Evolutionary conservation across 768 basidiomycete species (phyloP).

Genomic region (Rhizopogon sp.): DNA sequence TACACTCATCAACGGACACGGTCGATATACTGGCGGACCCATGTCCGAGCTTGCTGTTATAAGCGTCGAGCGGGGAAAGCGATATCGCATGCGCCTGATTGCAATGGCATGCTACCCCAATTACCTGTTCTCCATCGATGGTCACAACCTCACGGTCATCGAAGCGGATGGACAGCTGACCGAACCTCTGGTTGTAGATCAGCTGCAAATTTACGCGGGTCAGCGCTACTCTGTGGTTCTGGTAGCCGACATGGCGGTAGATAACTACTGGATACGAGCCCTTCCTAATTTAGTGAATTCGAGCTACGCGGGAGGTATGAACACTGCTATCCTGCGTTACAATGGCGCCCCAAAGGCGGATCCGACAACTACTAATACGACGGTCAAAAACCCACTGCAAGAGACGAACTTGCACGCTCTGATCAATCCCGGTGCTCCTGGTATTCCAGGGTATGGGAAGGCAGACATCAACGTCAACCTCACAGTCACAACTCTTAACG

Average conservation of each 20-base stretch:
- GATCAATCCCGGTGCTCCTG: conserved; percentile 17
- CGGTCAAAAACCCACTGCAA: conserved; percentile 2
- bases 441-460: conserved; percentile 12
- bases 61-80: conserved; percentile 22
- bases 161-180: conserved; percentile 38
- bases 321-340: conserved; percentile 13
- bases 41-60: conserved; percentile 28
- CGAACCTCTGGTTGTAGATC: conserved; percentile 33
- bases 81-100: conserved; percentile 34
- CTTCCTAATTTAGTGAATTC: conserved; percentile 17
- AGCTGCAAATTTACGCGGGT: conserved; percentile 28
- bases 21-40: conserved; percentile 31
- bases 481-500: neutral
- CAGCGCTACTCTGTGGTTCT: conserved; percentile 47
- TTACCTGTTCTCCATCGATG: conserved; percentile 22
- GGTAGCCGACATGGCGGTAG: conserved; percentile 30
- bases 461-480: conserved; percentile 23
- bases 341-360: conserved; percentile 17
- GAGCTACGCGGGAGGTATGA: conserved; percentile 26
- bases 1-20: conserved; percentile 35
- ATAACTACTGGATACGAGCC: conserved; percentile 35
- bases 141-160: conserved; percentile 29
- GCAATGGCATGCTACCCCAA: conserved; percentile 36
- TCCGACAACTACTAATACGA: conserved; percentile 17
- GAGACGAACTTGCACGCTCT: conserved; percentile 17